Conservation (phyloP, 2,329 filamentous ascomycete species). For the Ophiocordyceps unilateralis region DNA sequence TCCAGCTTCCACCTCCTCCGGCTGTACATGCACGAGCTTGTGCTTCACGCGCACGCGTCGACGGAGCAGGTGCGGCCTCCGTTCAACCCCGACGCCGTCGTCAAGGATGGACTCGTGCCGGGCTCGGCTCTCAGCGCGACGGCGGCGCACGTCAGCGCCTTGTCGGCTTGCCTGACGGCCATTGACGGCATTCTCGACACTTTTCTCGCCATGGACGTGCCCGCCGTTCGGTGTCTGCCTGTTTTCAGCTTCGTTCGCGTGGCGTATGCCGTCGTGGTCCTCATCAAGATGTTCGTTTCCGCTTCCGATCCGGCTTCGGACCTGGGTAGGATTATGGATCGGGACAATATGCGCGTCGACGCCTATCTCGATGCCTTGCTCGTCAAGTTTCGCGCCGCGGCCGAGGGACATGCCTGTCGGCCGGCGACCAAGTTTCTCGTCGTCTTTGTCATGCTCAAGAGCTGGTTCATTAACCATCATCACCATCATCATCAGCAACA, state of each 20-base stretch:
- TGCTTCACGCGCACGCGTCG: conserved; percentile 45
- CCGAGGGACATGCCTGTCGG: conserved; percentile 44
- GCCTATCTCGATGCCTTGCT: conserved; percentile 55
- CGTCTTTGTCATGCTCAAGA: conserved; percentile 51
- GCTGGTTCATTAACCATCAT: conserved; percentile 44
- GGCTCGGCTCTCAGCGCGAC: conserved; percentile 18
- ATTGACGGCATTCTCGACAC: conserved; percentile 50
- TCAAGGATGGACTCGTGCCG: conserved; percentile 23
- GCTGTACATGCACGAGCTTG: conserved; percentile 62
- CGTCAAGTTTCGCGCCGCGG: conserved; percentile 46
- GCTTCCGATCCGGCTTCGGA: conserved; percentile 46
- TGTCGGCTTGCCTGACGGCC: conserved; percentile 48
- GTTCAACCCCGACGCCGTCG: conserved; percentile 23
- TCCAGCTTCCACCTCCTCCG: conserved; percentile 49
- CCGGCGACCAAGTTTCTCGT: conserved; percentile 54
- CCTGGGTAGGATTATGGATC: conserved; percentile 52
- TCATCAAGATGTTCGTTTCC: conserved; percentile 59
- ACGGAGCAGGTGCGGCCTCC: conserved; percentile 34
- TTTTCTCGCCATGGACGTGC: conserved; percentile 43
- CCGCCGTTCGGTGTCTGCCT: conserved; percentile 44
- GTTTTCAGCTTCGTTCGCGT: conserved; percentile 57
- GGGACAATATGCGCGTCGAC: conserved; percentile 46
- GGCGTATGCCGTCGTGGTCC: conserved; percentile 51
- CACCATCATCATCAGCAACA: conserved; percentile 3
- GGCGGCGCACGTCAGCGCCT: conserved; percentile 43